Evolutionary conservation across 345 rosid species (phyloP).

Genomic region (Moringa oleifera): DNA sequence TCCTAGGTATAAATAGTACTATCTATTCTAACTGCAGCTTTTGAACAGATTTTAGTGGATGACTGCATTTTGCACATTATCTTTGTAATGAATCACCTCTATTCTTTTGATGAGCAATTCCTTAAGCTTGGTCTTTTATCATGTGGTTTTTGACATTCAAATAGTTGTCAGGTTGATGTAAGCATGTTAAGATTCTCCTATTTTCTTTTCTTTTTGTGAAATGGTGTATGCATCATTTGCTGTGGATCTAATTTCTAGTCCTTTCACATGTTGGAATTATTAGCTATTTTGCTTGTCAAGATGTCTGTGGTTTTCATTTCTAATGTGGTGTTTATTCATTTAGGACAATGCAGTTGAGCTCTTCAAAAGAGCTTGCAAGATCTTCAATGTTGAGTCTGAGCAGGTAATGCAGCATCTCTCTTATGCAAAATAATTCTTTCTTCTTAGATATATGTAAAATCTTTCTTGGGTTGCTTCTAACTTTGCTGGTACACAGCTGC

Average conservation of each 20-base stretch:
- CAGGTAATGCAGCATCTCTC: constrained; percentile 48
- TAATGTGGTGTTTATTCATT: constrained; percentile 9
- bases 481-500: constrained; percentile 50
- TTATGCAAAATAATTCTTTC: constrained; percentile 5
- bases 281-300: not conserved
- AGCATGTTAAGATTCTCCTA: not conserved
- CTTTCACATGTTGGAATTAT: constrained; percentile 8
- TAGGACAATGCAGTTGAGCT: constrained; percentile 86
- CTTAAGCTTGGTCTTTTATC: not conserved
- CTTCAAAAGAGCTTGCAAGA: constrained; percentile 94
- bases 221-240: constrained; percentile 7
- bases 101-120: not conserved
- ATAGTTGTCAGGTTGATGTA: not conserved
- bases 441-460: constrained; percentile 8
- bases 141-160: constrained; percentile 8
- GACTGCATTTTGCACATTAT: not conserved
- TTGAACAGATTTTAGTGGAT: too few species aligned
- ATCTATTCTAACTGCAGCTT: too few species aligned
- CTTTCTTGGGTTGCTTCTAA: constrained; percentile 13
- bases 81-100: not conserved
- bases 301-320: constrained; percentile 8
- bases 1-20: too few species aligned
- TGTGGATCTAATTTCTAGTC: constrained; percentile 3
- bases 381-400: constrained; percentile 76
- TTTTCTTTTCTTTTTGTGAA: constrained; percentile 13